Evolutionary conservation across 148 eudicot genomes (phyloP), one percentile per base, ranked within the genome.

Genomic region (Heliosperma pusillum): DNA sequence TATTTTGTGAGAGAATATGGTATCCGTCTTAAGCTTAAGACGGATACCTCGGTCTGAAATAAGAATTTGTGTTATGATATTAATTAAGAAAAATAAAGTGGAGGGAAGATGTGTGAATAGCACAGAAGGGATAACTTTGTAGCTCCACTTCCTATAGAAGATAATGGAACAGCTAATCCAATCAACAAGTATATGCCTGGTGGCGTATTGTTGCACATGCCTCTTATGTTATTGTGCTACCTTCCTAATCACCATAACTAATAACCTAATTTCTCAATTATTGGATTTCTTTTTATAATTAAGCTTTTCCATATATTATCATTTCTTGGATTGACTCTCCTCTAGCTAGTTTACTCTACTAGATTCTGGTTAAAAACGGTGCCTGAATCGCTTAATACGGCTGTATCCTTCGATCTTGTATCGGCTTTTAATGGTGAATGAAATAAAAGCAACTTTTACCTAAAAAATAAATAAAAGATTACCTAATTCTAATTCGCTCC

Each of bases 61-160:
- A n/a, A n/a, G n/a, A n/a, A n/a, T n/a, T n/a, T n/a, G n/a, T n/a
- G n/a, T n/a, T 80, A 72, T 47, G 21, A 67, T 29, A 62, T 10
- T 1, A 19, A 59, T 4, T 45, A 7, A 50, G 10, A n/a, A 12
- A 74, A 55, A 20, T 10, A 22, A 72, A 53, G 75, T 10, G 27
- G 66, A 11, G 22, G 60, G 50, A 69, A 70, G 76, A 71, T 76
- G 83, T 80, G 77, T 76, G 73, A 80, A 71, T n/a, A 71, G 29
- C 66, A 76, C 24, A 76, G 66, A 76, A 80, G 72, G 76, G 68
- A 72, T 76, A 66, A 80, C 73, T 80, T 80, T 66, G 83, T 30
- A 71, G 74, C 45, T 76, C 80, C 80, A 80, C 76, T 71, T 71
- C 70, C 30, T 58, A 70, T 64, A 17, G 27, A 26, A 45, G 44